A percentile compares a stretch with the other conserved stretches of the same genome.
Evolutionary conservation across 164 flowering plant genomes (phyloP).

Genomic region (Chimonanthus praecox): DNA sequence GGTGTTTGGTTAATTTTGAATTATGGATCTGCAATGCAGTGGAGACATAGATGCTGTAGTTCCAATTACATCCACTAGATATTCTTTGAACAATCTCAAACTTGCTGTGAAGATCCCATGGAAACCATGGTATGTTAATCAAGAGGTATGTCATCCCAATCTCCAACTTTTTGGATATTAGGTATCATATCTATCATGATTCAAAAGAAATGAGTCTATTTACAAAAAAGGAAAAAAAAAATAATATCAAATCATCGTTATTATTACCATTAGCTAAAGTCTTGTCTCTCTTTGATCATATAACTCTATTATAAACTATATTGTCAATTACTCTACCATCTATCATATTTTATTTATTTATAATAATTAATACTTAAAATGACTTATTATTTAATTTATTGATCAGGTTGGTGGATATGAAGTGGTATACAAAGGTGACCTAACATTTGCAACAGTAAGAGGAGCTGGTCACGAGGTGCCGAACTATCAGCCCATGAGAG

Average conservation of each 20-base stretch:
- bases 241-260: too few relatives aligned
- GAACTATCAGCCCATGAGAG: slow-evolving; percentile 58
- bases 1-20: neutral
- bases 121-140: slow-evolving; percentile 47
- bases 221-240: too few relatives aligned
- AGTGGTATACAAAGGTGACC: slow-evolving; percentile 7
- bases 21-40: slow-evolving; percentile 30
- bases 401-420: slow-evolving; percentile 14
- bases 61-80: slow-evolving; percentile 67
- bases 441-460: slow-evolving; percentile 79
- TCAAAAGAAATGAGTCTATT: too few relatives aligned
- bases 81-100: slow-evolving; percentile 44
- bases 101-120: slow-evolving; percentile 40
- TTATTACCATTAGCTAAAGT: too few relatives aligned
- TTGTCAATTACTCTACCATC: too few relatives aligned
- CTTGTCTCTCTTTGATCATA: too few relatives aligned
- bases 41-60: slow-evolving; percentile 74
- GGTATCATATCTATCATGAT: too few relatives aligned
- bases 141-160: slow-evolving; percentile 28
- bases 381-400: neutral
- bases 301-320: too few relatives aligned
- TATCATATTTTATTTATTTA: too few relatives aligned
- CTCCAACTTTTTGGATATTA: too few relatives aligned
- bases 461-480: slow-evolving; percentile 89
- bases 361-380: too few relatives aligned